phyloP scores from a whole-genome alignment of 129 eudicot species.

The Arctium minus region DNA sequence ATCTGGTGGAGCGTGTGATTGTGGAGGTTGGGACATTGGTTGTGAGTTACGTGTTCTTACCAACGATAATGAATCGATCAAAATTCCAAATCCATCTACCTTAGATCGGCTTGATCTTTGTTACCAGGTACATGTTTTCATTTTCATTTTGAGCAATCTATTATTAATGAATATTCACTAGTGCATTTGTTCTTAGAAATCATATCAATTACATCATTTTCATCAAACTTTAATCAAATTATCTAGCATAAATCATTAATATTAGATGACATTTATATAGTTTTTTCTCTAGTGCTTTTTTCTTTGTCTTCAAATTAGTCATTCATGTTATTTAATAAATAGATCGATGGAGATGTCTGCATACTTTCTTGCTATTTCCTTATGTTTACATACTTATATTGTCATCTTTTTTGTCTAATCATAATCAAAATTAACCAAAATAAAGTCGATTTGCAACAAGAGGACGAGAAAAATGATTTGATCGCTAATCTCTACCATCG shows the following conservation, averaged over 20 bases:
- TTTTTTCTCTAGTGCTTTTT: background rate
- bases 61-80: conserved; percentile 16
- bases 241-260: background rate
- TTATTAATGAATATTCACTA: background rate
- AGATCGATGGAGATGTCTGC: background rate
- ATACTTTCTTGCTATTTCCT: too few species aligned
- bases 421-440: background rate
- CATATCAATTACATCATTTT: background rate
- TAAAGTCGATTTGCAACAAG: too few species aligned
- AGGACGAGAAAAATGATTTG: too few species aligned
- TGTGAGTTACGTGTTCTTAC: conserved; percentile 60
- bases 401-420: too few species aligned
- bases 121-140: conserved; percentile 43
- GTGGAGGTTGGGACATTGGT: conserved; percentile 98
- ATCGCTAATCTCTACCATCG: background rate
- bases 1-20: conserved; percentile 82
- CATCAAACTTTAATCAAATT: background rate
- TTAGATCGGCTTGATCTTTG: conserved; percentile 44
- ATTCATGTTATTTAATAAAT: background rate
- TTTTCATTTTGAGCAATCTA: conserved; percentile 2
- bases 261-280: background rate
- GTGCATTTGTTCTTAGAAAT: background rate
- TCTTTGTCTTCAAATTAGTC: background rate
- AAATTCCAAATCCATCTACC: background rate
- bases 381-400: too few species aligned